Evolutionary conservation across 768 basidiomycete genomes (phyloP), one percentile per base, ranked within the genome.

Genomic region (Pluteus cervinus): DNA sequence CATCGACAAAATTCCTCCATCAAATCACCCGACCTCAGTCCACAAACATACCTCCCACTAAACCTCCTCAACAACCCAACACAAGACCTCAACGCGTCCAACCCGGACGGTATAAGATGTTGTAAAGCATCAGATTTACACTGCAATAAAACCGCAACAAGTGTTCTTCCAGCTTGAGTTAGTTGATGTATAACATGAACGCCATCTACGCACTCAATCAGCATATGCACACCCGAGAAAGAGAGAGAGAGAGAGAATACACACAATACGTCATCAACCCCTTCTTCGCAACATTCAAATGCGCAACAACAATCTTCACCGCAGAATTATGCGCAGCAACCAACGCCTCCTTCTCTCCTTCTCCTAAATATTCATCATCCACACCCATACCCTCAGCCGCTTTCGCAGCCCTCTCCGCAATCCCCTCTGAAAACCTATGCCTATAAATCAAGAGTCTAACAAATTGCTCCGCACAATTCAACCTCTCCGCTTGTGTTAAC

Each of bases 171-270:
- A 16, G 91, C 91, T 53, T 93, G 90, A 3, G 91, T 93, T 42
- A 94, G 66, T 57, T 96, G 92, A 54, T 96, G 91, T 31, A 96
- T 94, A 42, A 93, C 90, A 56, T 93, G 90, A 1, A 94, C 90
- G 2, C 91, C 91, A 58, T 91, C 89, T 92, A 51, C 5, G 40
- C 33, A 41, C 20, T 44, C 37, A 42, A 43, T 47, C 31, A 40
- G 36, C 42, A 36, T 36, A 43, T 37, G n/a, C n/a, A n/a, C n/a
- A n/a, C n/a, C n/a, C n/a, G 26, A 41, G 44, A 33, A 33, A 39
- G 26, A 32, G 17, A 46, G 32, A 38, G 18, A 43, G 33, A 17
- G 14, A 33, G 28, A 36, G 41, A 29, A 47, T 24, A 72, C 88
- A 62, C 49, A 91, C 88, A 94, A 51, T 92, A 96, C 4, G 91